Base-by-base conservation (phyloP, 148 eudicot genomes). In the Cornus kousa region DNA sequence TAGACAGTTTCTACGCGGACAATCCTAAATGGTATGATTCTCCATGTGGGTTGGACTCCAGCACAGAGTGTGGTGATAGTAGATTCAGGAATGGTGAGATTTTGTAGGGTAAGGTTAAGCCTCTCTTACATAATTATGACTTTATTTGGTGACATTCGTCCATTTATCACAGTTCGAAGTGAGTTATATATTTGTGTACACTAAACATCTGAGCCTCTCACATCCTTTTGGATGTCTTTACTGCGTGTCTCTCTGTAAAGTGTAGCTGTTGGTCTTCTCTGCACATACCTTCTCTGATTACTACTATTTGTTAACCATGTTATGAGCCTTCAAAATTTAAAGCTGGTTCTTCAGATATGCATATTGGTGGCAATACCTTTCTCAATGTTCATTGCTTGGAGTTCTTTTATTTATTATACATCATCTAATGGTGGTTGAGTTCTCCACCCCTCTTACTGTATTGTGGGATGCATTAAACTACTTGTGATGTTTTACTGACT, bases 1-100 rank as follows among this genome's bases (percentile, higher is more conserved):
- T 90, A 73, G 93, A 95, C 70, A 90, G 91, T 83, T 95, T 95
- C 82, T 93, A 95, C 70, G 93, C 93, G 0, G 97, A 95, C 74
- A 90, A 95, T 86, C 85, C 96, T 10, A 95, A 95, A 82, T 95
- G 97, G 99, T 93, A 84, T 80, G 98, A 95, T 82, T 93, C 97
- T 70, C 94, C 97, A 76, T 91, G 97, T 87, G 93, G 84, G n/a
- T 84, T 95, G 90, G 98, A 95, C 85, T 83, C 97, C 28, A 76
- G 86, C 77, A 80, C 93, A 74, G 97, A 93, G 83, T 95, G 96
- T 75, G 89, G 88, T 72, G 91, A 87, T 82, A 87, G 81, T 83
- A 97, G 87, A 85, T 90, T 86, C 82, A 81, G 86, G 62, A 90
- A 88, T 72, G 93, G 92, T 81, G 90, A 87, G 84, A 87, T 90